Percentiles rank a stretch among this genome's conserved stretches.
Evolutionary conservation across 331 rosid species (phyloP).

Genomic region (Spiraea crenata): DNA sequence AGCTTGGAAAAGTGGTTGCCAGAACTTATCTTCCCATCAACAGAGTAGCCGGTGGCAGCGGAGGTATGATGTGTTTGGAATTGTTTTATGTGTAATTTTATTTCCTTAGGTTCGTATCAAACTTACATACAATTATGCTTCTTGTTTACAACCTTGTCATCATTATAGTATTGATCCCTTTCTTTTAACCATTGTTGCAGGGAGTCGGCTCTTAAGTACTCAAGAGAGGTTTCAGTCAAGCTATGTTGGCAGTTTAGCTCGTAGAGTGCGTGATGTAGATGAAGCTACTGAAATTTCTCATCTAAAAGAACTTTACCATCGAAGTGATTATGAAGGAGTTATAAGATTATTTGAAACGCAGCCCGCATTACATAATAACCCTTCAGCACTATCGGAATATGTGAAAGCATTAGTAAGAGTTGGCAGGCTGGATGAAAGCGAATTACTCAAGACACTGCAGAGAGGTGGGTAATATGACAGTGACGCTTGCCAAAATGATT

Average conservation of each 20-base stretch:
- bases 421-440: conserved; percentile 80
- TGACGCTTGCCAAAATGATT: conserved; percentile 2
- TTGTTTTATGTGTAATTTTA: too few species aligned
- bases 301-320: conserved; percentile 69
- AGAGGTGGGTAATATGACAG: conserved; percentile 55
- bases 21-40: conserved; percentile 42
- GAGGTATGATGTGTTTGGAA: conserved; percentile 39
- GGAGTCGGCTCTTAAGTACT: conserved; percentile 35
- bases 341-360: conserved; percentile 78
- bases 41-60: conserved; percentile 38
- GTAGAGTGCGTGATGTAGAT: conserved; percentile 56
- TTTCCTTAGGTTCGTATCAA: background rate
- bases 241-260: conserved; percentile 68
- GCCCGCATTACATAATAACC: conserved; percentile 62
- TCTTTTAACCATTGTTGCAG: conserved; percentile 37
- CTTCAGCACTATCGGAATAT: conserved; percentile 76
- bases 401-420: conserved; percentile 77
- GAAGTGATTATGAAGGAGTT: conserved; percentile 74
- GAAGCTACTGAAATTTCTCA: conserved; percentile 70
- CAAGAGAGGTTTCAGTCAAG: conserved; percentile 65
- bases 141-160: background rate
- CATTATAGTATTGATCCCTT: background rate
- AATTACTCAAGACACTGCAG: conserved; percentile 65
- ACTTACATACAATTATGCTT: background rate
- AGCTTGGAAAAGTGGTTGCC: conserved; percentile 27